Base-by-base conservation (phyloP, 2,329 filamentous ascomycete species). In the Aspergillus sp. region DNA sequence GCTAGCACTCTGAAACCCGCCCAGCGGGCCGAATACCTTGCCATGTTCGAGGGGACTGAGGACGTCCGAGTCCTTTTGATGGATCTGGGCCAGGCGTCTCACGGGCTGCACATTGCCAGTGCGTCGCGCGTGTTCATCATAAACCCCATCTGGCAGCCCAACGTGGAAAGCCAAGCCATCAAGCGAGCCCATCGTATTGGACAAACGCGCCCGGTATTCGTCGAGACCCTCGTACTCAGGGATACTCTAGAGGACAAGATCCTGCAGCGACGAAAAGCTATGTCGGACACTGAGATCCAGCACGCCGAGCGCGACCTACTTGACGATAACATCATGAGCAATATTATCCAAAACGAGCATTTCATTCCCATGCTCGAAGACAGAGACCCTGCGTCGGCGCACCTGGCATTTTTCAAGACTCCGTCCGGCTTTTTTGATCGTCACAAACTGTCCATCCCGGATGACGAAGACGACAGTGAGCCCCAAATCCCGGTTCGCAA, bases 101-200 rank as follows among this genome's bases (percentile, higher is more conserved):
- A 93, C 62, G 94, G 94, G 0, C 81, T 98, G 0, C 93, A 97
- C 71, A 87, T 97, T 73, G 88, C 87, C 54, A 87, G 86, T 11
- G 93, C 93, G 1, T 95, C 90, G 4, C 82, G 94, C 2, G 88
- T 98, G 10, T 96, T 92, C 75, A 97, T 98, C 63, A 84, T 96
- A 57, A 94, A 90, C 63, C 93, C 94, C 0, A 91, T 96, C 12
- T 89, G 95, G 72, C 90, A 93, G 55, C 92, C 92, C 0, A 80
- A 90, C 63, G 84, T 96, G 0, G 91, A 96, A 73, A 92, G 90
- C 1, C 94, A 98, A 74, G 94, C 94, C 0, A 91, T 97, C 63
- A 96, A 96, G 61, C 88, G 94, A 70, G 92, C 90, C 0, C 90
- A 96, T 65, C 85, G 94, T 12, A 96, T 97, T 67, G 92, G 92